Percentiles rank a stretch among this genome's conserved stretches.
Evolutionary conservation across 2,329 filamentous ascomycete species (phyloP).

Genomic region (Pyricularia grisea): DNA sequence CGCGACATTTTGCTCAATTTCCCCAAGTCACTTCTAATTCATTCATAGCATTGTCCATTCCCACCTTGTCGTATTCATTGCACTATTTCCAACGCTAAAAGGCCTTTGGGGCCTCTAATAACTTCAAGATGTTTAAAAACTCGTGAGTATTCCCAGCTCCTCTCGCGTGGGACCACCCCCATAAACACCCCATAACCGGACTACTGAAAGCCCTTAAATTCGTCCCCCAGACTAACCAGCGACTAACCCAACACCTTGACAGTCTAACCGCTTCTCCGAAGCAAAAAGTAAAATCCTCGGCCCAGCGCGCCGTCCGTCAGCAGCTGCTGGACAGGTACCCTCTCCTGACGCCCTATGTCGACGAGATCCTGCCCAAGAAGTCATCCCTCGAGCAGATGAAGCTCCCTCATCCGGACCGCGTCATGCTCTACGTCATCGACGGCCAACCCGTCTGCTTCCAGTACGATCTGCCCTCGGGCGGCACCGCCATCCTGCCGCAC

Average conservation of each 20-base stretch:
- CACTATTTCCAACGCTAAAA: not conserved
- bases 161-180: not conserved
- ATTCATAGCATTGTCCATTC: not conserved
- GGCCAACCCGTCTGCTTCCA: slow-evolving; percentile 83
- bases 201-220: not conserved
- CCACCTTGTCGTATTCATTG: not conserved
- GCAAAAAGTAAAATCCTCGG: slow-evolving; percentile 95
- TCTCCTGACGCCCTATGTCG: slow-evolving; percentile 75
- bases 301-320: slow-evolving; percentile 76
- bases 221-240: slow-evolving; percentile 6
- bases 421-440: slow-evolving; percentile 79
- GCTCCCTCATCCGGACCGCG: slow-evolving; percentile 86
- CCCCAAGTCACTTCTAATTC: not conserved
- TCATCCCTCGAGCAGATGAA: slow-evolving; percentile 84
- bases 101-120: not conserved
- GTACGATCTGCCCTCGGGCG: slow-evolving; percentile 51
- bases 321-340: slow-evolving; percentile 81
- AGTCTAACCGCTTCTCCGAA: slow-evolving; percentile 72
- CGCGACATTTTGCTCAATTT: not conserved
- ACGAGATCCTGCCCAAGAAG: slow-evolving; percentile 94
- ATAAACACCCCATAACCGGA: not conserved
- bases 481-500: slow-evolving; percentile 66
- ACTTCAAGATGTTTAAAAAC: not conserved
- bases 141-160: not conserved
- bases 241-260: slow-evolving; percentile 2